A percentile compares a stretch with the other conserved stretches of the same genome.
These are phyloP conservation scores for Glycine latifolia DNA, from an alignment of 306 rosid species.

Conservation along the genomic window DNA sequence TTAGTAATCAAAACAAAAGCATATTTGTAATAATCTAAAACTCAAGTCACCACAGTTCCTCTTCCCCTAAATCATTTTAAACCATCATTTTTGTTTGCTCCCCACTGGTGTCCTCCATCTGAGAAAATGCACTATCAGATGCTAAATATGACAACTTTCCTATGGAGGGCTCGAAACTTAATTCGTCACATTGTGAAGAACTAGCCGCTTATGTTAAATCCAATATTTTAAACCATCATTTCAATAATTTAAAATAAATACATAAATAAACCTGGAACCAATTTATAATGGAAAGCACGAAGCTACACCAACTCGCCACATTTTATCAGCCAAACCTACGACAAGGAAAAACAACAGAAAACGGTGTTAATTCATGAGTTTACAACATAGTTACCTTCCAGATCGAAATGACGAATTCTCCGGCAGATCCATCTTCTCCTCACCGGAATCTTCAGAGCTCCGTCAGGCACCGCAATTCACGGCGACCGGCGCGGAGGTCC, in stretches of 20 bases:
- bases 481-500: conserved; percentile 55
- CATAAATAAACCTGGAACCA: not conserved
- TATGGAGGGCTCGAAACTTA: not conserved
- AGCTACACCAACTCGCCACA: too few species aligned
- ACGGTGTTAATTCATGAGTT: not conserved
- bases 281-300: conserved; percentile 1
- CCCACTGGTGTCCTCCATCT: too few species aligned
- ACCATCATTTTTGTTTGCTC: too few species aligned
- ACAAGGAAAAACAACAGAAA: not conserved
- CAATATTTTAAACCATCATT: not conserved
- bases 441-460: conserved; percentile 35
- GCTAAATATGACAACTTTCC: not conserved
- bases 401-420: conserved; percentile 1
- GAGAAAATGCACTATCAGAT: too few species aligned
- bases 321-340: conserved; percentile 1
- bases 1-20: not conserved
- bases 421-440: conserved; percentile 45
- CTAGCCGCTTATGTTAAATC: not conserved
- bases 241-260: not conserved
- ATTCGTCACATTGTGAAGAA: not conserved
- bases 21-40: too few species aligned
- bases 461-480: conserved; percentile 43
- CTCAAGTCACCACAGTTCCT: not conserved
- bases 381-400: conserved; percentile 37
- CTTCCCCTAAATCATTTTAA: too few species aligned